Conservation (phyloP, 768 basidiomycete genomes). For the Rhodotorula babjevae region DNA sequence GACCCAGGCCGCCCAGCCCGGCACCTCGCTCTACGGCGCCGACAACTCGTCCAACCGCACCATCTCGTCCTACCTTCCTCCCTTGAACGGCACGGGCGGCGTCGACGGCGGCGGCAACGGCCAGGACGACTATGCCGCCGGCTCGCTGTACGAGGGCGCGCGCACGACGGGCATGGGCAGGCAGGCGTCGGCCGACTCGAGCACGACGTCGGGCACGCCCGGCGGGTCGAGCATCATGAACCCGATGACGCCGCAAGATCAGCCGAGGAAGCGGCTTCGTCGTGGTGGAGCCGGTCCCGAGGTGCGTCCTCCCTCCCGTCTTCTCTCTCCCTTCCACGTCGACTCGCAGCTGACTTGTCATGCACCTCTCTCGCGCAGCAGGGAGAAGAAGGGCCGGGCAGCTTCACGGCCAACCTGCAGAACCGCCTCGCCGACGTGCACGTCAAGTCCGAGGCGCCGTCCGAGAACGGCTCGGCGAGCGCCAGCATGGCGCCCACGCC, state of each 20-base stretch:
- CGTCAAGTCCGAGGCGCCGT: slow-evolving; percentile 25
- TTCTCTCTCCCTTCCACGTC: no score
- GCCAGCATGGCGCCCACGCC: slow-evolving; percentile 24
- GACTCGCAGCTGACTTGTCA: not conserved
- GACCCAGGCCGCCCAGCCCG: slow-evolving; percentile 1
- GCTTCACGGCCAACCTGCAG: slow-evolving; percentile 18
- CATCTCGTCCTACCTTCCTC: not conserved
- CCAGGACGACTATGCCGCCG: slow-evolving; percentile 1
- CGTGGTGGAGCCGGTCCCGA: slow-evolving; percentile 22
- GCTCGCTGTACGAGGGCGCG: slow-evolving; percentile 7
- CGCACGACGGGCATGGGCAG: slow-evolving; percentile 30
- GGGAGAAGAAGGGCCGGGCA: slow-evolving; percentile 24
- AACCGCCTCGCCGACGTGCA: slow-evolving; percentile 31
- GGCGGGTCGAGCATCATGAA: not conserved
- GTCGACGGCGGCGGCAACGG: not conserved
- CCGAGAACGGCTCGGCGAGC: slow-evolving; percentile 3
- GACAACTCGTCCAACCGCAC: slow-evolving; percentile 8
- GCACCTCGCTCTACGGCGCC: slow-evolving; percentile 1
- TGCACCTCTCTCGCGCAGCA: not conserved
- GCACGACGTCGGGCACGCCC: not conserved
- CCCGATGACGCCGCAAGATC: slow-evolving; percentile 14
- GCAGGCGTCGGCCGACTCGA: slow-evolving; percentile 1
- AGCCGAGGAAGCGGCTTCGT: slow-evolving; percentile 27
- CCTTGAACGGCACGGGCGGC: not conserved
- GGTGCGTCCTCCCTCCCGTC: slow-evolving; percentile 2